Conservation (phyloP, 192 early-diverging fungal species). For the Phlyctochytrium bullatum region DNA sequence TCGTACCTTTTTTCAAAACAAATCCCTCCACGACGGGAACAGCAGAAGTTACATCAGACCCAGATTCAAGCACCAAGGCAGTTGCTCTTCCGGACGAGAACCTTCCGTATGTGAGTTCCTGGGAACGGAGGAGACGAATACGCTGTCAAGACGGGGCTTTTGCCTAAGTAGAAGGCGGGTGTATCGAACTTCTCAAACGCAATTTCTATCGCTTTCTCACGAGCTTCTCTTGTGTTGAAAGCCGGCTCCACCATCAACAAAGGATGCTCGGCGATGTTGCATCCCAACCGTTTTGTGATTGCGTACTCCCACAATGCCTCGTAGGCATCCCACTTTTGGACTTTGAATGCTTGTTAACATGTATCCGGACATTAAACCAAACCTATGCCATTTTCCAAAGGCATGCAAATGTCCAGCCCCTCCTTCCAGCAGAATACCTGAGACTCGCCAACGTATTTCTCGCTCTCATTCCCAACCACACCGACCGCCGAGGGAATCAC, state of each 20-base stretch:
- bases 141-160: constrained; percentile 89
- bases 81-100: constrained; percentile 87
- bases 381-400: constrained; percentile 85
- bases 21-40: constrained; percentile 98
- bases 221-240: constrained; percentile 80
- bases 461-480: constrained; percentile 28
- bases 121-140: constrained; percentile 32
- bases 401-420: constrained; percentile 80
- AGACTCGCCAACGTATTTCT: constrained; percentile 43
- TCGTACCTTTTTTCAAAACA: constrained; percentile 81
- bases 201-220: constrained; percentile 86
- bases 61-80: constrained; percentile 90
- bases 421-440: constrained; percentile 58
- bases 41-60: constrained; percentile 81
- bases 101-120: constrained; percentile 34
- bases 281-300: constrained; percentile 66
- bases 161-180: constrained; percentile 92
- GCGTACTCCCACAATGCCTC: constrained; percentile 91
- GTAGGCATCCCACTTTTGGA: constrained; percentile 91
- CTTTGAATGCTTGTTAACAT: constrained; percentile 37
- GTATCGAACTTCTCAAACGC: constrained; percentile 93
- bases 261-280: constrained; percentile 83
- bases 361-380: constrained; percentile 12
- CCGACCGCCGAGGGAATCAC: not conserved
- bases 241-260: constrained; percentile 87